phyloP scores from a whole-genome alignment of 306 rosid genomes.

The Rosa lucieae region DNA sequence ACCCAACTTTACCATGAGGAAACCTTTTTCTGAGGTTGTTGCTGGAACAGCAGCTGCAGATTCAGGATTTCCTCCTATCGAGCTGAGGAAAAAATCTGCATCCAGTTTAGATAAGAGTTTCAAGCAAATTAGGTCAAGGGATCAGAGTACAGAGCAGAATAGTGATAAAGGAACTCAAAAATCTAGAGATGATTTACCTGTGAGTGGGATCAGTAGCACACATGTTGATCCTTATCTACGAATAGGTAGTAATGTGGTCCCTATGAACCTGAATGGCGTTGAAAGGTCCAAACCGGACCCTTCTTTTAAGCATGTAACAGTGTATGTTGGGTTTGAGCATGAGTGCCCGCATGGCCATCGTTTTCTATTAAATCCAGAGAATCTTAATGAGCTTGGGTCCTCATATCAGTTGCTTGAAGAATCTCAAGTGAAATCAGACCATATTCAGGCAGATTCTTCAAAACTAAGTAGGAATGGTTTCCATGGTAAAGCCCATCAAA shows the following conservation, averaged over 20 bases:
- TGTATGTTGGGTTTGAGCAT: constrained; percentile 87
- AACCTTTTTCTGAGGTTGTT: constrained; percentile 96
- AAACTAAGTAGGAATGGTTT: constrained; percentile 50
- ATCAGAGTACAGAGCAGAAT: constrained; percentile 38
- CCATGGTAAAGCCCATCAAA: constrained; percentile 51
- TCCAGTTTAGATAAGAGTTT: constrained; percentile 53
- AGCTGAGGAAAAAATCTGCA: constrained; percentile 54
- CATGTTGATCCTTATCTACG: constrained; percentile 55
- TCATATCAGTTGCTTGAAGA: constrained; percentile 56
- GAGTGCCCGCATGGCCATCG: constrained; percentile 97
- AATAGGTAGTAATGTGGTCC: constrained; percentile 77
- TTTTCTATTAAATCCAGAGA: constrained; percentile 70
- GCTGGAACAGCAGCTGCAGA: constrained; percentile 70
- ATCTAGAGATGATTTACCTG: constrained; percentile 40
- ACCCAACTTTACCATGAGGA: constrained; percentile 72
- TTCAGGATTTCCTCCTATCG: constrained; percentile 86
- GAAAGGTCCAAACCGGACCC: constrained; percentile 46
- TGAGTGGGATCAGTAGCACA: constrained; percentile 30
- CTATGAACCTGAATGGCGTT: constrained; percentile 53
- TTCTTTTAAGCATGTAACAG: constrained; percentile 44
- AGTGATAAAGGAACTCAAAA: constrained; percentile 43
- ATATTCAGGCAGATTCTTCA: constrained; percentile 41
- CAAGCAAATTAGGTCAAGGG: constrained; percentile 53
- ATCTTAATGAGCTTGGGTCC: constrained; percentile 69
- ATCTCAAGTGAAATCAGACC: constrained; percentile 45